Conservation (phyloP, 495 filamentous ascomycete species). For the Sporormia fimetaria region DNA sequence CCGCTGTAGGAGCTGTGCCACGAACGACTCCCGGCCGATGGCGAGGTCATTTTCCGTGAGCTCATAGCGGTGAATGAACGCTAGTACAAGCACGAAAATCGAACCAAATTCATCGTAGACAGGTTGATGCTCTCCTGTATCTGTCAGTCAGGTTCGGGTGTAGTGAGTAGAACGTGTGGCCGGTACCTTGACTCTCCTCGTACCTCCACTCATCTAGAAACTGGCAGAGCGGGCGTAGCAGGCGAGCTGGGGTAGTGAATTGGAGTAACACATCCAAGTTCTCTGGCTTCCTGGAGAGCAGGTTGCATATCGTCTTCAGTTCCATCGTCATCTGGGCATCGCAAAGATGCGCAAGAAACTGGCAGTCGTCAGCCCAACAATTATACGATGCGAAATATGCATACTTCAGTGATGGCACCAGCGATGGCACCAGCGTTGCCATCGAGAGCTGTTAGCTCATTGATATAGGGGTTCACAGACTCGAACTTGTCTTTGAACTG, state of each 20-base stretch:
- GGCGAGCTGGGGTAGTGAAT: constrained; percentile 62
- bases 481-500: constrained; percentile 63
- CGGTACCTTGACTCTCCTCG: constrained; percentile 69
- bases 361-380: neutral
- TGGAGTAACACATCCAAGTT: constrained; percentile 77
- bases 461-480: constrained; percentile 59
- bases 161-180: neutral
- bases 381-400: neutral
- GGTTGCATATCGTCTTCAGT: constrained; percentile 70
- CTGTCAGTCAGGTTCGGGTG: constrained; percentile 1
- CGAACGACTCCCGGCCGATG: constrained; percentile 55
- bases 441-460: constrained; percentile 81
- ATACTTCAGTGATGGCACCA: constrained; percentile 67
- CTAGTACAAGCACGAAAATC: constrained; percentile 70
- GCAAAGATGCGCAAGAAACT: constrained; percentile 72
- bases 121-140: constrained; percentile 71
- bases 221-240: constrained; percentile 74
- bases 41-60: constrained; percentile 59
- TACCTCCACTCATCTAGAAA: constrained; percentile 83
- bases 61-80: constrained; percentile 74
- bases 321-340: constrained; percentile 81
- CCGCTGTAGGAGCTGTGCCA: constrained; percentile 62
- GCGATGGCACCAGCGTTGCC: constrained; percentile 89
- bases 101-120: constrained; percentile 95
- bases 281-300: constrained; percentile 64